Evolutionary conservation across 129 eudicot species (phyloP), one percentile per base, ranked within the genome.

Genomic region (Rutidosis leptorrhynchoides): DNA sequence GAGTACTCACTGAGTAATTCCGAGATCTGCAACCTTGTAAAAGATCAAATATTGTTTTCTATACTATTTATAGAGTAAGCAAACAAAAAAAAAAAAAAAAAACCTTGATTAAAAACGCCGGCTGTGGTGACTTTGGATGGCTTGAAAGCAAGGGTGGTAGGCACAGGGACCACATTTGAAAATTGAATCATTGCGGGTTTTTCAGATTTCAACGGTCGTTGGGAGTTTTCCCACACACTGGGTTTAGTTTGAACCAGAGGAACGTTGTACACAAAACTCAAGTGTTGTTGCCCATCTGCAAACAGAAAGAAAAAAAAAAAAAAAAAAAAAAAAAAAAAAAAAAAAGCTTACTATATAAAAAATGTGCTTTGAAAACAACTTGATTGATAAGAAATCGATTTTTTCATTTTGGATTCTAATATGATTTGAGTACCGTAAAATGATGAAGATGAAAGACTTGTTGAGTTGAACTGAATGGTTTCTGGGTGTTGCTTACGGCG

Each of bases 401-500:
- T 19, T 19, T 9, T 15, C 16, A 15, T 5, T 25, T 27, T 54
- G 25, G 57, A 10, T 9, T 26, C 14, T 26, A 11, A 55, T 28
- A 30, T 65, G 16, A 58, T 32, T 23, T n/a, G 62, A 57, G 49
- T 85, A 89, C 98, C 96, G 70, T 81, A 84, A 72, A 82, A 76
- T 20, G 95, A 71, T 16, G 95, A 88, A 54, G 90, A 9, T 35
- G 43, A 68, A 37, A 81, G 74, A 77, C 80, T 82, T 63, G 83
- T 59, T 3, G 98, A 78, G 54, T 78, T 81, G 42, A 87, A 91
- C 54, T 78, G 83, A 62, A 92, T 83, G 1, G 86, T 75, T 43
- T 85, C 96, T 23, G 72, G 87, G 25, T 77, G 94, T 45, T 95
- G 98, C 77, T 93, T 93, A 63, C 98, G 91, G 40, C 98, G 92